Evolutionary conservation across 2,329 filamentous ascomycete genomes (phyloP).

Genomic region (Ophiostoma perfectum): DNA sequence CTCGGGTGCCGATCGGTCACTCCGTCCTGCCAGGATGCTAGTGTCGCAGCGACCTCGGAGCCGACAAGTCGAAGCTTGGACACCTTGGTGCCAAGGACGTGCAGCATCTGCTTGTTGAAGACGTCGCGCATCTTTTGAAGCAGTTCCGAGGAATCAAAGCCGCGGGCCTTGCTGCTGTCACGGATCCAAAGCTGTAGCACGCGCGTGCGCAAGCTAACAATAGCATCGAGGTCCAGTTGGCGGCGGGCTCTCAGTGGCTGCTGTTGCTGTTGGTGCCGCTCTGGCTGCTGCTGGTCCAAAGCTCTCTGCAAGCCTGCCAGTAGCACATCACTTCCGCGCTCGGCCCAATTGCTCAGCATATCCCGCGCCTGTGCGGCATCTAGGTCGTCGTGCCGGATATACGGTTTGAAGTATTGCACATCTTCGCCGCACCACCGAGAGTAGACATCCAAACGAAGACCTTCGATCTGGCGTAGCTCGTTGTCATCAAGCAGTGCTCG

Average conservation of each 20-base stretch:
- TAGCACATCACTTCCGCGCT: conserved; percentile 53
- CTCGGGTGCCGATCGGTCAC: conserved; percentile 34
- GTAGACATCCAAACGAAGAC: conserved; percentile 70
- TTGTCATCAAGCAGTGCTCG: conserved; percentile 67
- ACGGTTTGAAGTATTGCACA: conserved; percentile 78
- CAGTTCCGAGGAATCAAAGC: conserved; percentile 63
- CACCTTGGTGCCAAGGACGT: conserved; percentile 59
- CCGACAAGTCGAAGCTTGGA: conserved; percentile 60
- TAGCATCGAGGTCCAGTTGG: conserved; percentile 59
- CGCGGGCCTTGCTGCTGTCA: conserved; percentile 57
- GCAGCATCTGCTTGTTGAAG: conserved; percentile 62
- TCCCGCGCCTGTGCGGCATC: conserved; percentile 55
- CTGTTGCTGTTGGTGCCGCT: background rate
- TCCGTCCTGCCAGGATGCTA: conserved; percentile 55
- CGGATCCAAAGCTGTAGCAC: conserved; percentile 72
- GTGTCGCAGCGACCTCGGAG: conserved; percentile 55
- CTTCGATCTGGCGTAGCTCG: conserved; percentile 59
- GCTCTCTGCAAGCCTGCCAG: conserved; percentile 57
- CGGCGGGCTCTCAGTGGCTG: conserved; percentile 1
- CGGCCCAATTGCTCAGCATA: conserved; percentile 60
- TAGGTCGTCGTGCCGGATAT: conserved; percentile 75
- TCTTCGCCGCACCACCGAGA: conserved; percentile 77
- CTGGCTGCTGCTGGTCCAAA: conserved; percentile 40
- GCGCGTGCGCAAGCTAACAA: conserved; percentile 64
- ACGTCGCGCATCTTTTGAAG: conserved; percentile 62